phyloP scores from a whole-genome alignment of 257 asterid species.

The Linderniella brevidens region DNA sequence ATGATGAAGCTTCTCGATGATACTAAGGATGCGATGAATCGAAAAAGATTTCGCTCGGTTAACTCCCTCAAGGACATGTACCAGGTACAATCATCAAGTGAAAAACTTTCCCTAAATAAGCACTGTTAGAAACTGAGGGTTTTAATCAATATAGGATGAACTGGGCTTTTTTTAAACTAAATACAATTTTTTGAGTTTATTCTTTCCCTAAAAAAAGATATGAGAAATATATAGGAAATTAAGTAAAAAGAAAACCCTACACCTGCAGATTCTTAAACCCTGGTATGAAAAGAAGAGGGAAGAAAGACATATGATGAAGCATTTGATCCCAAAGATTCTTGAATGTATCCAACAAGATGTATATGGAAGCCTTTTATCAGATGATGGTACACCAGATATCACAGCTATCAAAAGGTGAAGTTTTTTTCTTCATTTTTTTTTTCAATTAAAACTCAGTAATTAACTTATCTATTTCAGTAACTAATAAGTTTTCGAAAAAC shows the following conservation, averaged over 20 bases:
- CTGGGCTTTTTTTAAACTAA: too few relatives aligned
- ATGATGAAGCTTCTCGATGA: slow-evolving; percentile 22
- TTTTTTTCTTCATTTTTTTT: neutral
- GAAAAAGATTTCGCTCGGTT: slow-evolving; percentile 10
- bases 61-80: slow-evolving; percentile 4
- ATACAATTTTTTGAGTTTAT: too few relatives aligned
- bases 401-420: slow-evolving; percentile 27
- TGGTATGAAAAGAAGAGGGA: slow-evolving; percentile 28
- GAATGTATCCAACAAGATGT: slow-evolving; percentile 18
- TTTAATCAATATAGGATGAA: neutral
- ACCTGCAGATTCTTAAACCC: slow-evolving; percentile 24
- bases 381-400: slow-evolving; percentile 34
- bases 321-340: slow-evolving; percentile 24
- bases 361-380: slow-evolving; percentile 23
- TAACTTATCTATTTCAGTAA: neutral
- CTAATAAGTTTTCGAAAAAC: neutral
- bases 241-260: too few relatives aligned
- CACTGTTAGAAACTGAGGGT: neutral
- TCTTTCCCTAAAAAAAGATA: too few relatives aligned
- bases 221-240: too few relatives aligned
- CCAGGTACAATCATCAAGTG: slow-evolving; percentile 8
- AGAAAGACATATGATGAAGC: slow-evolving; percentile 26
- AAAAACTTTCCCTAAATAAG: neutral
- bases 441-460: neutral
- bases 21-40: slow-evolving; percentile 11